Evolutionary conservation across 208 protist species (phyloP), one percentile per base, ranked within the genome.

Genomic region (Trypanosoma platydactyli): DNA sequence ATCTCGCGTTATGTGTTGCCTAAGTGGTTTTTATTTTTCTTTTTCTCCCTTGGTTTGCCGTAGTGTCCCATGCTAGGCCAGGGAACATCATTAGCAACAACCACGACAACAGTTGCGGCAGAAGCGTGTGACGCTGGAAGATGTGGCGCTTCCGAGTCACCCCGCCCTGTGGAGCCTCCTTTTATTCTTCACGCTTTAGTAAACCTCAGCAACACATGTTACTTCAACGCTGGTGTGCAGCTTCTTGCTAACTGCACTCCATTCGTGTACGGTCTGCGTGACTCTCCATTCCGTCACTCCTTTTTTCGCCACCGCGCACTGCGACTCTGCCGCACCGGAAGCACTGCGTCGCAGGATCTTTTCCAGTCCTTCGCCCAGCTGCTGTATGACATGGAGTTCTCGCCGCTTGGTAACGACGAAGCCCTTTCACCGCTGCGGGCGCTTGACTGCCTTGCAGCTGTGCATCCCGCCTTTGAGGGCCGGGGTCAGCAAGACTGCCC

Each of bases 151-250:
- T 18, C 46, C 24, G 30, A n/a, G 9, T 46, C 48, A 9, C 3
- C 30, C 5, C 30, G 5, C 20, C 0, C 27, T 1, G 51, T 57
- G 12, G 33, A 30, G n/a, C 18, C 18, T 16, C 79, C 86, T 7
- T 66, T 84, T 45, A 72, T 94, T 12, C 56, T 95, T 16, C 94
- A 80, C 52, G 93, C 94, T 0, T 73, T 99, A 13, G 15, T 76
- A 46, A 99, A 99, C 72, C 72, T 99, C 3, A 96, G 98, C 52
- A 99, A 99, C 74, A 99, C 97, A 12, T 99, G 98, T 74, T 99
- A 98, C 84, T 97, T 99, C 73, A 99, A 99, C 82, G 71, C 86
- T 0, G 95, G 90, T 13, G 68, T 99, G 46, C 98, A 99, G 82
- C 86, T 98, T 27, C 79, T 99, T 16, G 76, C 68, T 33, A 94